Base-by-base conservation (phyloP, 352 stramenopile genomes). In the Peronospora belbahrii region DNA sequence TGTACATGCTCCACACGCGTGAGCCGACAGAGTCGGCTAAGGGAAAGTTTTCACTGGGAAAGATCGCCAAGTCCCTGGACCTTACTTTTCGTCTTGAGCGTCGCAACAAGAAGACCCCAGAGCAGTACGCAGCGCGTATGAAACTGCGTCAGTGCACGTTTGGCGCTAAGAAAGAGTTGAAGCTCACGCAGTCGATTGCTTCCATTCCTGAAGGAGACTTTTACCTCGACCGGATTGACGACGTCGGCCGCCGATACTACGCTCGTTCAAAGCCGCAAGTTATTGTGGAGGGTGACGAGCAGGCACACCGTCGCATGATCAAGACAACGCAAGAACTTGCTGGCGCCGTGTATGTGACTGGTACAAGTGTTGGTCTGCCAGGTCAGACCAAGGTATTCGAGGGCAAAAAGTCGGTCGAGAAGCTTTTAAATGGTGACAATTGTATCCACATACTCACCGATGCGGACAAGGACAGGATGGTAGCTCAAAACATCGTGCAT, bases 401-500 rank as follows among this genome's bases (percentile, higher is more conserved):
- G 48, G 57, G 68, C 19, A 31, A 56, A n/a, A 52, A 81, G 25
- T 95, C 95, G 42, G 40, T 97, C 33, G 60, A 86, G 13, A 70
- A 79, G 39, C 67, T 98, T n/a, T 56, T 98, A n/a, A 43, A 62
- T 13, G 95, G 92, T 2, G 74, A 92, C 42, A 91, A 92, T 39
- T 96, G 84, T 65, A 97, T 98, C 39, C 56, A 81, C 27, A 65
- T 61, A 19, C 67, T 98, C 11, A 70, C 56, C 23, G 73, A 70
- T 39, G 63, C 42, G 0, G 63, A 74, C 2, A 88, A 88, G 45
- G 68, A 88, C 45, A 74, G 70, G 1, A 90, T 98, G 83, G 36
- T 98, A 14, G 74, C 93, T 41, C 96, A 95, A 48, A 97, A 96
- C 58, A 88, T 98, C 13, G 87, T 97, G 13, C 77, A 96, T 43